Evolutionary conservation across 2,329 filamentous ascomycete genomes (phyloP).

Genomic region (Colletotrichum euphorbiae): DNA sequence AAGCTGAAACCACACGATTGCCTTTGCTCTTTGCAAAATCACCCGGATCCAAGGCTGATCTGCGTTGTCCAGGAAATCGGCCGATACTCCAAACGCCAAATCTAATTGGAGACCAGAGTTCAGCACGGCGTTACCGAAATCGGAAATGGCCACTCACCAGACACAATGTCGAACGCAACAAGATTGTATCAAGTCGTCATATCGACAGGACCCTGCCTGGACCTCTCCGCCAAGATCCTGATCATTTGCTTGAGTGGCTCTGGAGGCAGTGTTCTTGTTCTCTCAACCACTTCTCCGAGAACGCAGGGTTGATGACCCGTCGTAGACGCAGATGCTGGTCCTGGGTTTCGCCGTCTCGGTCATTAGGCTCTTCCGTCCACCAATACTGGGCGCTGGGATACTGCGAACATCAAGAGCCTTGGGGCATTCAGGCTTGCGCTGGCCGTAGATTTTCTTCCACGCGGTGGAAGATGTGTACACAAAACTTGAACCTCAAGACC

Average conservation of each 20-base stretch:
- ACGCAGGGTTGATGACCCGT: slow-evolving; percentile 45
- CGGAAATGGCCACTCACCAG: background rate
- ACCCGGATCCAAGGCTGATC: slow-evolving; percentile 19
- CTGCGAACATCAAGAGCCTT: slow-evolving; percentile 20
- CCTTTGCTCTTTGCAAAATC: slow-evolving; percentile 1
- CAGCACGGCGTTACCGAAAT: accelerated
- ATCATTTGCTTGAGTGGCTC: slow-evolving; percentile 45
- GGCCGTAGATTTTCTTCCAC: slow-evolving; percentile 56
- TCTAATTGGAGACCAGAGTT: background rate
- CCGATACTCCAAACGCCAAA: slow-evolving; percentile 9
- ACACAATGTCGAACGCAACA: slow-evolving; percentile 45
- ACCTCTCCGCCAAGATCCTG: slow-evolving; percentile 31
- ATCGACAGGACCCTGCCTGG: slow-evolving; percentile 32
- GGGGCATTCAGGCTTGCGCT: slow-evolving; percentile 22
- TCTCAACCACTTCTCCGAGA: slow-evolving; percentile 46
- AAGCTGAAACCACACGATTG: slow-evolving; percentile 23
- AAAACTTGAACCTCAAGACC: too few species aligned
- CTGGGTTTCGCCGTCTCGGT: slow-evolving; percentile 20
- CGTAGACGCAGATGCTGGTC: slow-evolving; percentile 42
- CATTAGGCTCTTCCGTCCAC: slow-evolving; percentile 11
- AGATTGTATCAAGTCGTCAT: slow-evolving; percentile 45
- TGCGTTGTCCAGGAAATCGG: slow-evolving; percentile 17
- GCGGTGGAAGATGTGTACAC: slow-evolving; percentile 48
- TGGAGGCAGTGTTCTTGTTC: slow-evolving; percentile 46
- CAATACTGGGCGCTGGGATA: background rate